Evolutionary conservation across 1,284 basidiomycete genomes (phyloP), one percentile per base, ranked within the genome.

Genomic region (Afroboletus lepidellus): DNA sequence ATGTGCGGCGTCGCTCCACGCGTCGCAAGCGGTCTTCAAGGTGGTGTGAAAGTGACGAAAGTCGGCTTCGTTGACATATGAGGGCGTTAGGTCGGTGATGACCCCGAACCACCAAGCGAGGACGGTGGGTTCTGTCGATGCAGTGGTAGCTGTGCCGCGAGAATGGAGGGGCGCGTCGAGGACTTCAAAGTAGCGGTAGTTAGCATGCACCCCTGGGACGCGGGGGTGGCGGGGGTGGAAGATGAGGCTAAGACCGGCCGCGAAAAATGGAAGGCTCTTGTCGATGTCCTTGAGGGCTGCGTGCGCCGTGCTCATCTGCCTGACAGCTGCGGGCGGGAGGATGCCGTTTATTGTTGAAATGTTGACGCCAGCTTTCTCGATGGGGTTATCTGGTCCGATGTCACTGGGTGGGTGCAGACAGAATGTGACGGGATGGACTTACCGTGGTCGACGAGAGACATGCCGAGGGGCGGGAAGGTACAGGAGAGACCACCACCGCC

Each of bases 31-130:
- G 2, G 66, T 66, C 69, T 93, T 90, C 62, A 94, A 74, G 3
- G 84, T 86, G 34, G 69, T 58, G 74, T 98, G 96, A 78, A 98
- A 98, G 69, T 94, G 92, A 16, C 71, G 63, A 6, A 87, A 91
- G 70, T 98, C 96, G 57, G 90, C 85, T 57, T 85, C 82, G 73
- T 44, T 92, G 11, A 98, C 77, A 71, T 97, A 98, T 15, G 87
- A 86, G 2, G 96, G 96, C 0, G 95, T 98, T 44, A 98, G 77
- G 69, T 98, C 94, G 7, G 85, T 83, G 21, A 94, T 94, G 29
- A 93, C 94, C 46, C 95, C 95, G 64, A 97, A 98, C 95, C 96
- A 98, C 94, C 94, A 98, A 7, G 92, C 89, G 23, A 93, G 72
- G 25, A 89, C 73, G 60, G 82, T 78, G 12, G 74, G 30, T 9